phyloP scores from a whole-genome alignment of 768 basidiomycete species.

The Termitomyces sp. region DNA sequence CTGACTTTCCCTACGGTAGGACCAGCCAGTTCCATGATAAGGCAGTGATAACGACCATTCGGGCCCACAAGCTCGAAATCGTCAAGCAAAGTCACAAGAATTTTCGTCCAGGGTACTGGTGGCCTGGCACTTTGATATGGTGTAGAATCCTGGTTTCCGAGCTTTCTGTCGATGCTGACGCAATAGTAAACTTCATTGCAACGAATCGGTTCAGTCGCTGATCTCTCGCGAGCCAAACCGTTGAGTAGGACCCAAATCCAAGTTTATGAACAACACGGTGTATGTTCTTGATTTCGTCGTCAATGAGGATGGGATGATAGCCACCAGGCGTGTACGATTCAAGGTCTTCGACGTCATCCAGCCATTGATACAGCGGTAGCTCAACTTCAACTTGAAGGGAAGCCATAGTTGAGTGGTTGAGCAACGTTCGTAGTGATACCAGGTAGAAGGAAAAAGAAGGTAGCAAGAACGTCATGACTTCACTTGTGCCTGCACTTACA shows the following conservation, averaged over 20 bases:
- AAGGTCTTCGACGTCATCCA: conserved; percentile 3
- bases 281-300: conserved; percentile 33
- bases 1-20: conserved; percentile 63
- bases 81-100: conserved; percentile 63
- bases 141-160: background rate
- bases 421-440: background rate
- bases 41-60: conserved; percentile 77
- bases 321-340: conserved; percentile 27
- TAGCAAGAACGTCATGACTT: too few species aligned
- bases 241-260: conserved; percentile 46
- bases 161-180: conserved; percentile 27
- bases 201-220: conserved; percentile 33
- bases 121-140: background rate
- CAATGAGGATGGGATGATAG: conserved; percentile 33
- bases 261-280: conserved; percentile 52
- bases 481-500: too few species aligned
- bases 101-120: conserved; percentile 26
- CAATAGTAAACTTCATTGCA: conserved; percentile 49
- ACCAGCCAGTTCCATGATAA: conserved; percentile 79
- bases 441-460: too few species aligned
- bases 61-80: conserved; percentile 74
- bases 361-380: background rate
- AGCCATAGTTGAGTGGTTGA: background rate
- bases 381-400: background rate
- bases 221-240: conserved; percentile 38